Percentiles rank a stretch among this genome's conserved stretches.
phyloP scores from a whole-genome alignment of 352 stramenopile species.

The Phytophthora pisi region DNA sequence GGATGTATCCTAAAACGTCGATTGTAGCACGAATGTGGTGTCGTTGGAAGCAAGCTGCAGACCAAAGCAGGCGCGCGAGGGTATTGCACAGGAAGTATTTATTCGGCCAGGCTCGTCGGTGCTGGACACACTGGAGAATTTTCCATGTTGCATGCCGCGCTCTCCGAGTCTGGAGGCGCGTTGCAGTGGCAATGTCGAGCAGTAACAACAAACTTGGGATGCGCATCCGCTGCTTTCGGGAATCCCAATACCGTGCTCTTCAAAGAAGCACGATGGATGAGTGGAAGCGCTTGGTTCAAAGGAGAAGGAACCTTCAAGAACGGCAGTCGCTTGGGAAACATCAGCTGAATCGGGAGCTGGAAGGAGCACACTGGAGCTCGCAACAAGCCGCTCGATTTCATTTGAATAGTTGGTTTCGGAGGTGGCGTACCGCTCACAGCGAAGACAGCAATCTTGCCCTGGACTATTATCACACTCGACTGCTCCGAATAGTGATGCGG shows the following conservation, averaged over 20 bases:
- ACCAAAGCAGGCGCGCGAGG: slow-evolving; percentile 4
- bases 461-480: slow-evolving; percentile 15
- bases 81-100: slow-evolving; percentile 14
- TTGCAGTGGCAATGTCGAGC: slow-evolving; percentile 10
- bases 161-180: slow-evolving; percentile 31
- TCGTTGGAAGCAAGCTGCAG: slow-evolving; percentile 35
- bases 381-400: slow-evolving; percentile 11
- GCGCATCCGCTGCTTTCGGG: slow-evolving; percentile 39
- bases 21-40: slow-evolving; percentile 31
- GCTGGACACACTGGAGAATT: slow-evolving; percentile 34
- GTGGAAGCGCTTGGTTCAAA: slow-evolving; percentile 24
- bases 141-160: slow-evolving; percentile 30
- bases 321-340: slow-evolving; percentile 28
- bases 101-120: slow-evolving; percentile 2
- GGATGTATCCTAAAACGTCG: slow-evolving; percentile 38
- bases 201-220: slow-evolving; percentile 35
- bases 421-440: slow-evolving; percentile 14
- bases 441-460: slow-evolving; percentile 10
- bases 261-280: slow-evolving; percentile 8
- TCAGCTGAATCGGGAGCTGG: slow-evolving; percentile 27
- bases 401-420: slow-evolving; percentile 28
- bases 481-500: slow-evolving; percentile 29
- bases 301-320: slow-evolving; percentile 20
- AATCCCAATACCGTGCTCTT: neutral
- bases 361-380: slow-evolving; percentile 6